phyloP scores from a whole-genome alignment of 768 basidiomycete species.

The Lactarius indigo region DNA sequence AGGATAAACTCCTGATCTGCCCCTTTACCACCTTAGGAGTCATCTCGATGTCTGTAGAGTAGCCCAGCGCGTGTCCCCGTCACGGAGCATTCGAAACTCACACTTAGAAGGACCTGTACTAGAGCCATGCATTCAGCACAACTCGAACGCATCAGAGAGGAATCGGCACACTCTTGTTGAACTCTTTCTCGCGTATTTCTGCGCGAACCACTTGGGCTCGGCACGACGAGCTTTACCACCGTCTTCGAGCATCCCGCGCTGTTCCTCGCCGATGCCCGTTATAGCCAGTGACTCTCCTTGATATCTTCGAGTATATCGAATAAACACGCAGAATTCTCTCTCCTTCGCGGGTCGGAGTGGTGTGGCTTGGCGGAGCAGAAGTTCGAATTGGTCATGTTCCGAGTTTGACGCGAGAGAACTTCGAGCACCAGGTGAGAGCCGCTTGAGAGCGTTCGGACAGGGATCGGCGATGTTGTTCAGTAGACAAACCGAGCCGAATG shows the following conservation, averaged over 20 bases:
- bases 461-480: too few relatives aligned
- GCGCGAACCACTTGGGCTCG: conserved; percentile 67
- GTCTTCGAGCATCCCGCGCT: conserved; percentile 56
- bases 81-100: conserved; percentile 33
- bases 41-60: conserved; percentile 66
- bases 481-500: too few relatives aligned
- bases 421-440: too few relatives aligned
- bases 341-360: conserved; percentile 52
- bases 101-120: conserved; percentile 70
- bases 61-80: background rate
- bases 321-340: conserved; percentile 70
- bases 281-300: conserved; percentile 67
- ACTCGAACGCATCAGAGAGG: too few relatives aligned
- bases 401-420: too few relatives aligned
- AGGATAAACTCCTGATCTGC: conserved; percentile 63
- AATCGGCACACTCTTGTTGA: conserved; percentile 74
- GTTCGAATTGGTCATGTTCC: too few relatives aligned
- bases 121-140: conserved; percentile 8
- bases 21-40: conserved; percentile 65
- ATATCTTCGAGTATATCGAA: conserved; percentile 80
- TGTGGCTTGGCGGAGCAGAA: too few relatives aligned
- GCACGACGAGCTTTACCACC: conserved; percentile 75
- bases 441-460: too few relatives aligned
- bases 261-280: conserved; percentile 66
- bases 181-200: conserved; percentile 76